A percentile compares a stretch with the other conserved stretches of the same genome.
Conservation (phyloP, 2,329 filamentous ascomycete genomes). For the Teratosphaeriaceae sp. region DNA sequence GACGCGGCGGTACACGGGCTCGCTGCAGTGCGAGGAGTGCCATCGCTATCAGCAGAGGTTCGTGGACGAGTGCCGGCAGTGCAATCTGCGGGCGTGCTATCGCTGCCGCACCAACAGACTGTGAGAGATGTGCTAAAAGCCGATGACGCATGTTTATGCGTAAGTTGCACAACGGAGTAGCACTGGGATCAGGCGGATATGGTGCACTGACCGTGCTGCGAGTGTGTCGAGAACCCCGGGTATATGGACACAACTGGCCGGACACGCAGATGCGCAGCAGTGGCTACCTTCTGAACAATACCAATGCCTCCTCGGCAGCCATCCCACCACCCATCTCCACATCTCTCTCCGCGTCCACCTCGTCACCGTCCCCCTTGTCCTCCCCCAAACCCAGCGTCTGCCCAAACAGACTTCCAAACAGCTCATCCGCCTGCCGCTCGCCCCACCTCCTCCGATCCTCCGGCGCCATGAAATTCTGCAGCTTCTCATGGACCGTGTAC, state of each 20-base stretch:
- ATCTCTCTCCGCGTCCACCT: no score
- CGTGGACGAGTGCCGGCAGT: neutral
- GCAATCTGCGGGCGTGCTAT: slow-evolving; percentile 1
- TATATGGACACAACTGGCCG: no score
- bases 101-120: neutral
- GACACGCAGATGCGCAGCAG: no score
- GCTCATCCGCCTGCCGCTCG: slow-evolving; percentile 64
- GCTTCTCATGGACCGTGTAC: slow-evolving; percentile 92
- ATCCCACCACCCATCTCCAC: slow-evolving; percentile 14
- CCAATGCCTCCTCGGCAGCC: slow-evolving; percentile 21
- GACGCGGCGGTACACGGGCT: neutral
- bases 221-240: no score
- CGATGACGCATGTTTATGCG: no score
- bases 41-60: neutral
- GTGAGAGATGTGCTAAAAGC: no score
- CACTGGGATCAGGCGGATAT: no score
- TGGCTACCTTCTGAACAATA: slow-evolving; percentile 25
- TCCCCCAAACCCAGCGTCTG: slow-evolving; percentile 39
- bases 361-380: slow-evolving; percentile 29
- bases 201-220: no score
- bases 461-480: slow-evolving; percentile 96
- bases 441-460: slow-evolving; percentile 79
- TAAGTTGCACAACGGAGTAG: no score
- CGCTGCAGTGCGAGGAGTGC: slow-evolving; percentile 2
- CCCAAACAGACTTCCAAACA: slow-evolving; percentile 47